Base-by-base conservation (phyloP, 139 green algal species). In the Spirogloea muscicola region DNA sequence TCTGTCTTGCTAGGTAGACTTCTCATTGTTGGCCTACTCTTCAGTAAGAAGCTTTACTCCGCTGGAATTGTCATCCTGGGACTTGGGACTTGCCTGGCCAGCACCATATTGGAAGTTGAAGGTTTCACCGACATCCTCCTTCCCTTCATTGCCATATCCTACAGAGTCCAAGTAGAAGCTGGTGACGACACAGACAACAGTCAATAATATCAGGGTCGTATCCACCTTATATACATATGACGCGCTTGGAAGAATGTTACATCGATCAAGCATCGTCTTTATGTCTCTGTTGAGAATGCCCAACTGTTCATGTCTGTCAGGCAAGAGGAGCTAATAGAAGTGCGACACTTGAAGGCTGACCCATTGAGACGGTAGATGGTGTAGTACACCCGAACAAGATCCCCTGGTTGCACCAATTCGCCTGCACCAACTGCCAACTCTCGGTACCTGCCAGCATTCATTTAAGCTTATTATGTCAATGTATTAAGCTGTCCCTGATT, bases 91-190 rank as follows among this genome's bases (percentile, higher is more conserved):
- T n/a, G n/a, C n/a, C n/a, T n/a, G n/a, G n/a, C n/a, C n/a, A n/a
- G 67, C 31, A 18, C 67, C 67, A 38, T 36, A 75, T 9, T 25
- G 27, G 59, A 78, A 77, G 3, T 4, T 67, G 36, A 78, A 78
- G 16, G 69, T 76, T 33, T 78, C 69, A 6, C 69, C 69, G 3
- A 78, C 61, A 38, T 78, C 69, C 7, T 78, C 31, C 40, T 77
- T 77, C 21, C 69, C 69, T 13, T 78, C 69, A 2, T 78, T 78
- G 16, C 69, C 69, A 43, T 78, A 78, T 5, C 69, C 69, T 3
- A 78, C 33, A 25, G 69, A 78, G 59, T 78, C 69, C 39, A 78
- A 29, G 42, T 78, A 78, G n/a, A 37, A 65, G 25, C 69, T 78
- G 61, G 29, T 25, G 31, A 70, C 29, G 25, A 18, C 29, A 18